phyloP scores from a whole-genome alignment of 1,284 basidiomycete genomes.

The Vanrija sp. region DNA sequence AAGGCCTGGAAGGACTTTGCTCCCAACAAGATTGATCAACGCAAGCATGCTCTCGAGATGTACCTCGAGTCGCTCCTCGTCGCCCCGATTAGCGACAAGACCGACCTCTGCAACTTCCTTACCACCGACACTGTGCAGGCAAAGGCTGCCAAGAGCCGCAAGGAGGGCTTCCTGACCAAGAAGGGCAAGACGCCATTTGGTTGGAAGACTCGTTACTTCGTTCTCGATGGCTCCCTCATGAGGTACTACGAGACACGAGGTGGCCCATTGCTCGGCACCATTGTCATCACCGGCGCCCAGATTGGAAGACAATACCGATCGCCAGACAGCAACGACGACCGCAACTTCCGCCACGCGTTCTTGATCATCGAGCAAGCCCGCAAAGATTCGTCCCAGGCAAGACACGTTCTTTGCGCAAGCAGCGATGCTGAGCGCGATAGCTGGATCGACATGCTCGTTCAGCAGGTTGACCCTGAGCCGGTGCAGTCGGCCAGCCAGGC shows the following conservation, averaged over 20 bases:
- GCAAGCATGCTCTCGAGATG: slow-evolving; percentile 79
- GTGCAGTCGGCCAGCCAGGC: not conserved
- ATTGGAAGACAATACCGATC: slow-evolving; percentile 67
- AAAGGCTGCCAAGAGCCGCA: slow-evolving; percentile 83
- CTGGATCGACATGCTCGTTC: slow-evolving; percentile 92
- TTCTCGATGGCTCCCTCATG: slow-evolving; percentile 76
- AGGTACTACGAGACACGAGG: slow-evolving; percentile 96
- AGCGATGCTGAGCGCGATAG: slow-evolving; percentile 86
- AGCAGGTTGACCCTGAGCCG: slow-evolving; percentile 53
- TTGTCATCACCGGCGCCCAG: slow-evolving; percentile 78
- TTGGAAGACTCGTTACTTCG: slow-evolving; percentile 94
- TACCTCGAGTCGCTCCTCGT: slow-evolving; percentile 84
- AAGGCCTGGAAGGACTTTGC: slow-evolving; percentile 95
- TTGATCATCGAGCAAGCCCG: slow-evolving; percentile 82
- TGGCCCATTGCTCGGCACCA: slow-evolving; percentile 83
- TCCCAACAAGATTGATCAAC: slow-evolving; percentile 89
- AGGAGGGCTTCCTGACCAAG: slow-evolving; percentile 94
- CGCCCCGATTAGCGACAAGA: slow-evolving; percentile 79
- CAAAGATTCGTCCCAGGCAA: slow-evolving; percentile 57
- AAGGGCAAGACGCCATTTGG: slow-evolving; percentile 88
- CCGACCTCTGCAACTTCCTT: slow-evolving; percentile 87
- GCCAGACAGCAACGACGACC: slow-evolving; percentile 64
- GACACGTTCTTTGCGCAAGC: slow-evolving; percentile 93
- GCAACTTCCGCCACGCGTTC: slow-evolving; percentile 94
- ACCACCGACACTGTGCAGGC: slow-evolving; percentile 80